Evolutionary conservation across 2,329 filamentous ascomycete species (phyloP), one percentile per base, ranked within the genome.

Genomic region (Fusarium aywerte): DNA sequence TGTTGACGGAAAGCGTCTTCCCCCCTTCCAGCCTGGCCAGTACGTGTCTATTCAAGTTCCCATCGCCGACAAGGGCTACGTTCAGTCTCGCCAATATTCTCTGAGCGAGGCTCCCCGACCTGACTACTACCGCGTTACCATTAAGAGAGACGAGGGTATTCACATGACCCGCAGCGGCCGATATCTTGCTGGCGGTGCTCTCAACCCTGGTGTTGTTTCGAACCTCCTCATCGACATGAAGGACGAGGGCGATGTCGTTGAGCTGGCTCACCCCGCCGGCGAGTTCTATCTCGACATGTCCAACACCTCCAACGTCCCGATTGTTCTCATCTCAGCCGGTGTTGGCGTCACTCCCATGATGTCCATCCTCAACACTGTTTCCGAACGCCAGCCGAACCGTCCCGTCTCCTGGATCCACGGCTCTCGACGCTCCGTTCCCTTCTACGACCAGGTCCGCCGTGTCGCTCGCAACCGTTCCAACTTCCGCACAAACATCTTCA

Each of bases 21-120:
- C 90, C 0, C 42, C 73, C 0, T 93, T 87, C 80, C 81, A 85
- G 58, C 90, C 91, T 0, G 91, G 91, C 33, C 90, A 93, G 77
- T 93, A 92, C 74, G 84, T 92, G 62, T 90, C 89, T 1, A 78
- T 92, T 44, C 84, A 84, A 48, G 76, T 89, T 9, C 80, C 83
- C 48, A 83, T 91, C 0, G 84, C 86, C 2, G 79, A 81, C 0
- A 80, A 85, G 64, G 84, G 85, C 23, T 85, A 87, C 74, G 78
- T 82, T 67, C 91, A 93, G 76, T 83, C 87, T 18, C 82, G 90
- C 31, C 91, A 93, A 76, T 93, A 92, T 78, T 91, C 89, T 25
- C 82, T 93, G 62, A 90, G 86, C 71, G 89, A 92, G 66, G 82
- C 85, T 48, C 89, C 88, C 3, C 80, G 81, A 3, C 78, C 83